Evolutionary conservation across 148 eudicot species (phyloP).

Genomic region (Rhododendron vialii): DNA sequence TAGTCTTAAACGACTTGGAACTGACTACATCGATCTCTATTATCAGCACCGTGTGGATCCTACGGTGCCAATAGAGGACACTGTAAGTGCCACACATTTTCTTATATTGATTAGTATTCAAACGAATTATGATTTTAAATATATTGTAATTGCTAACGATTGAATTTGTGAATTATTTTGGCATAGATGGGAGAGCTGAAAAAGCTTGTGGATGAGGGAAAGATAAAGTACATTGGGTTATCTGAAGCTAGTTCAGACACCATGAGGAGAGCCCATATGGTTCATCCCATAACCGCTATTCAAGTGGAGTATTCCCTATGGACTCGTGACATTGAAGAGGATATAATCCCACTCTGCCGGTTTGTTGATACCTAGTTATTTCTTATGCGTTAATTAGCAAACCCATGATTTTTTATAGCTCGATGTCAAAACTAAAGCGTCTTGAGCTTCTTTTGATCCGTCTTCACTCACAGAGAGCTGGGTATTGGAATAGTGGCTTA

Average conservation of each 20-base stretch:
- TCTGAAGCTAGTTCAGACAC: conserved; percentile 50
- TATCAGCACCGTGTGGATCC: conserved; percentile 42
- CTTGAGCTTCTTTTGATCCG: not conserved
- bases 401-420: not conserved
- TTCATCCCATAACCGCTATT: conserved; percentile 51
- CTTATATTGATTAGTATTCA: too few species aligned
- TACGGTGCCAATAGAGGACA: conserved; percentile 42
- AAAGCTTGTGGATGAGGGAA: conserved; percentile 58
- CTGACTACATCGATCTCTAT: conserved; percentile 46
- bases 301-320: conserved; percentile 26
- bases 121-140: not conserved
- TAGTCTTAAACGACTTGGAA: conserved; percentile 38
- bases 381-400: not conserved
- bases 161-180: not conserved
- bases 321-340: conserved; percentile 26
- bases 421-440: not conserved
- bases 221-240: conserved; percentile 45
- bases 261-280: conserved; percentile 43
- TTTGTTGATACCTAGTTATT: not conserved
- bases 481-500: conserved; percentile 27
- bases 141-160: not conserved
- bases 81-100: conserved; percentile 20
- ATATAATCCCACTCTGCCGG: conserved; percentile 23
- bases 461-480: conserved; percentile 4
- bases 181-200: conserved; percentile 47